Evolutionary conservation across 345 rosid genomes (phyloP).

Genomic region (Ricinus communis): DNA sequence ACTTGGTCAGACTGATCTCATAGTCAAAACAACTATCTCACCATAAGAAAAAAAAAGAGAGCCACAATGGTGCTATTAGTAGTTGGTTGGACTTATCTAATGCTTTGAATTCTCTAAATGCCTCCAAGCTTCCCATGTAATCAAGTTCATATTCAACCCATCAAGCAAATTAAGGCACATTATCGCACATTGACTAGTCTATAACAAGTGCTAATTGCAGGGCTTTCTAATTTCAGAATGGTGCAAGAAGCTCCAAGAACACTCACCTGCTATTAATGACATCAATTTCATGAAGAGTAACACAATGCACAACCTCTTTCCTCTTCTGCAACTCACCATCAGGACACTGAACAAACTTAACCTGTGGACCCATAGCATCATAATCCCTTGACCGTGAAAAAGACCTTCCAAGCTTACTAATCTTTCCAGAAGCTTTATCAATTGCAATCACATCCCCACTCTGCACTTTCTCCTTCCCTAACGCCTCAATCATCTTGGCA

Average conservation of each 20-base stretch:
- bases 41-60: no score
- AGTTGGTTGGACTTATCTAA: no score
- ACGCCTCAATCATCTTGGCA: slow-evolving; percentile 83
- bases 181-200: not conserved
- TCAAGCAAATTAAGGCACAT: not conserved
- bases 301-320: slow-evolving; percentile 95
- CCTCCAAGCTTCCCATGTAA: not conserved
- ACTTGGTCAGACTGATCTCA: no score
- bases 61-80: not conserved
- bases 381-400: slow-evolving; percentile 89
- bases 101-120: not conserved
- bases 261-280: slow-evolving; percentile 92
- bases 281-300: slow-evolving; percentile 94
- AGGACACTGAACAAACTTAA: slow-evolving; percentile 95
- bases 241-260: not conserved
- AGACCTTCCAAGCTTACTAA: slow-evolving; percentile 88
- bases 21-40: not conserved
- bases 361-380: slow-evolving; percentile 94
- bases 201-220: not conserved
- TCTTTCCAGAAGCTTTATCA: slow-evolving; percentile 87
- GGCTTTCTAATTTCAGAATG: not conserved
- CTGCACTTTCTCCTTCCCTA: slow-evolving; percentile 90
- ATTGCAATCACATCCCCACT: slow-evolving; percentile 92
- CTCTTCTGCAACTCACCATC: slow-evolving; percentile 97
- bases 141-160: not conserved